Percentiles rank a stretch among this genome's conserved stretches.
phyloP scores from a whole-genome alignment of 2,329 filamentous ascomycete species.

The Calonectria hawksworthii region DNA sequence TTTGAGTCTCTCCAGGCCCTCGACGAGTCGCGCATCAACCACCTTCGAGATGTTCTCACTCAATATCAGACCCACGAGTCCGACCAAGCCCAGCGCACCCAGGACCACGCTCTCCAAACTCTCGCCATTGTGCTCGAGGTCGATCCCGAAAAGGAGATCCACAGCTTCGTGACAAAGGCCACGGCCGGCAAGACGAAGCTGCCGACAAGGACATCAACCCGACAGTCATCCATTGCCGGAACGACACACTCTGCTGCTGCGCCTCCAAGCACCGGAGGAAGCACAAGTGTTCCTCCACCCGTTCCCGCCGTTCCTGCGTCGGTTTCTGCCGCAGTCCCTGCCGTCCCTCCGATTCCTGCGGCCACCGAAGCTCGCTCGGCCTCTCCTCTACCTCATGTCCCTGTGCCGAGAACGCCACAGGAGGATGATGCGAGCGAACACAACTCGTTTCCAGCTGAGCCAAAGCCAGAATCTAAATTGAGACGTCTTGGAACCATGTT shows the following conservation, averaged over 20 bases:
- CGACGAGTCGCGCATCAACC: conserved; percentile 90
- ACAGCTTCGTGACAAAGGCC: conserved; percentile 70
- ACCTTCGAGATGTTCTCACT: conserved; percentile 90
- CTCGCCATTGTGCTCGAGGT: conserved; percentile 88
- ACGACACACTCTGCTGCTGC: conserved; percentile 43
- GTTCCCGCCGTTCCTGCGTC: not conserved
- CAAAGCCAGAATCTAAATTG: conserved; percentile 68
- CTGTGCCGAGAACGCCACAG: conserved; percentile 31
- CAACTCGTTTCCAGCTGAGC: conserved; percentile 48
- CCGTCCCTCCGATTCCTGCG: not conserved
- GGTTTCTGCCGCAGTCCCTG: not conserved
- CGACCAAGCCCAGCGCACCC: conserved; percentile 84
- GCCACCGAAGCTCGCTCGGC: not conserved
- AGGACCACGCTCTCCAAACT: conserved; percentile 82
- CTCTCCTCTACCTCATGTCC: conserved; percentile 19
- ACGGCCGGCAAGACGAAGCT: conserved; percentile 56
- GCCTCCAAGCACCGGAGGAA: conserved; percentile 45
- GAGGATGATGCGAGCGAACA: conserved; percentile 60
- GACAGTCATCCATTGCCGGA: conserved; percentile 56
- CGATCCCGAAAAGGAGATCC: conserved; percentile 89
- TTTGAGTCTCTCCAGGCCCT: conserved; percentile 93
- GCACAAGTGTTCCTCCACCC: conserved; percentile 33
- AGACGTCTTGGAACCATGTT: conserved; percentile 79
- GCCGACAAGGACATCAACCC: conserved; percentile 57
- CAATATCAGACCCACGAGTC: conserved; percentile 94